Percentiles rank a stretch among this genome's conserved stretches.
phyloP scores from a whole-genome alignment of 1,139 yeast genomes.

The Lodderomyces theae region DNA sequence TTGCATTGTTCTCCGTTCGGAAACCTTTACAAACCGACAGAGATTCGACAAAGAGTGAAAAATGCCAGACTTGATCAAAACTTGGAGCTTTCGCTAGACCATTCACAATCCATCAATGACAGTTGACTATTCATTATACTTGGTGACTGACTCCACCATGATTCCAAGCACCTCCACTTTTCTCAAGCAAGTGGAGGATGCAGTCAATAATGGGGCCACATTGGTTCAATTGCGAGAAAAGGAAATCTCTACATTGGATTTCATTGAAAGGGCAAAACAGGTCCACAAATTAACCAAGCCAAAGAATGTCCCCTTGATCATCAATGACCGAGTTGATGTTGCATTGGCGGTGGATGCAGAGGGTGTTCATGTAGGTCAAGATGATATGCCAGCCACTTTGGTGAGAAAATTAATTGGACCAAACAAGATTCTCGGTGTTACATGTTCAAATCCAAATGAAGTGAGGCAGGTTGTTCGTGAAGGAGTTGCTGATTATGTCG shows the following conservation, averaged over 20 bases:
- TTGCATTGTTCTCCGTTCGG: too few relatives aligned
- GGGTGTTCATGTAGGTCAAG: conserved; percentile 93
- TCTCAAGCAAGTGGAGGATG: conserved; percentile 55
- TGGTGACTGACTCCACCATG: conserved; percentile 82
- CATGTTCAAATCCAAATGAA: conserved; percentile 62
- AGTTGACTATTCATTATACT: conserved; percentile 30
- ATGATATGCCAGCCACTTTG: conserved; percentile 67
- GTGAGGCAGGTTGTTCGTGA: conserved; percentile 53
- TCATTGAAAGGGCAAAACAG: conserved; percentile 57
- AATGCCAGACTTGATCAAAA: neutral
- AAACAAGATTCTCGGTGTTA: conserved; percentile 75
- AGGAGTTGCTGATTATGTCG: conserved; percentile 72
- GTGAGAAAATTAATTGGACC: conserved; percentile 69
- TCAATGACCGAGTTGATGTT: conserved; percentile 86
- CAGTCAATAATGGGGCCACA: conserved; percentile 73
- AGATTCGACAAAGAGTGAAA: neutral
- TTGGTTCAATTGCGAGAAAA: conserved; percentile 85
- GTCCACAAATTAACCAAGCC: conserved; percentile 61
- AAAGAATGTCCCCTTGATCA: conserved; percentile 70
- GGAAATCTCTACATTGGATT: conserved; percentile 62
- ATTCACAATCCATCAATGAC: neutral
- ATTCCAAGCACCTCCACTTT: conserved; percentile 64
- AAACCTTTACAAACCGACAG: too few relatives aligned
- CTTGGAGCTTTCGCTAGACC: too few relatives aligned
- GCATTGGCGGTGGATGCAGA: conserved; percentile 90